Conservation (phyloP, 257 asterid genomes). For the Rauvolfia tetraphylla region DNA sequence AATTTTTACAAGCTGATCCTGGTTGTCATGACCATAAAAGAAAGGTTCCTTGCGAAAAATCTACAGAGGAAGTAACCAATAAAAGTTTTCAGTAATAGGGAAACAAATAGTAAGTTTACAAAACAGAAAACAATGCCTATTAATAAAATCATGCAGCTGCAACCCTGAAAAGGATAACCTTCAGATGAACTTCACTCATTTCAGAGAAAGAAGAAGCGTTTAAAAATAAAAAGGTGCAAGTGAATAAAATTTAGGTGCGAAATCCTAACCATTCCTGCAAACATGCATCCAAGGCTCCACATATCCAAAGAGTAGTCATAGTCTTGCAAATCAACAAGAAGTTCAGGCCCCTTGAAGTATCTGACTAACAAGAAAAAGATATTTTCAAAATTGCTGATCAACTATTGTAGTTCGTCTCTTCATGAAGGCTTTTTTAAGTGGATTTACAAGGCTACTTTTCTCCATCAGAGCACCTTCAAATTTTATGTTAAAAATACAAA, state of each 20-base stretch:
- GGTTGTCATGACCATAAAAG: conserved; percentile 96
- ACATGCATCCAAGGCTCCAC: conserved; percentile 95
- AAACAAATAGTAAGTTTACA: background rate
- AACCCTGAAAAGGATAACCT: background rate
- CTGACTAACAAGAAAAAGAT: conserved; percentile 26
- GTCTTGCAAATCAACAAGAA: conserved; percentile 77
- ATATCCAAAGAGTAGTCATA: conserved; percentile 75
- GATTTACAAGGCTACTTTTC: background rate
- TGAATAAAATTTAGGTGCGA: background rate
- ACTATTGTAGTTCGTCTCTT: background rate
- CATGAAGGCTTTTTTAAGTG: background rate
- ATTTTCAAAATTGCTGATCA: conserved; percentile 13
- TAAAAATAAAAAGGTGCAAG: background rate
- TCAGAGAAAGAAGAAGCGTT: background rate
- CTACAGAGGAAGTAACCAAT: conserved; percentile 34
- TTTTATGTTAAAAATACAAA: no score
- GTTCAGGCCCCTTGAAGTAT: conserved; percentile 59
- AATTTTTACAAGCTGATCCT: conserved; percentile 96
- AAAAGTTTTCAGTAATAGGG: background rate
- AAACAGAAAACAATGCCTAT: background rate
- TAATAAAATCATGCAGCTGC: background rate
- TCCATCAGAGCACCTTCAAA: background rate
- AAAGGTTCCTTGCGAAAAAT: conserved; percentile 97
- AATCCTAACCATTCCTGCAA: conserved; percentile 94
- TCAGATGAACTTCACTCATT: conserved; percentile 1